Conservation (phyloP, 2,329 filamentous ascomycete species). For the Ascomycota sp. region DNA sequence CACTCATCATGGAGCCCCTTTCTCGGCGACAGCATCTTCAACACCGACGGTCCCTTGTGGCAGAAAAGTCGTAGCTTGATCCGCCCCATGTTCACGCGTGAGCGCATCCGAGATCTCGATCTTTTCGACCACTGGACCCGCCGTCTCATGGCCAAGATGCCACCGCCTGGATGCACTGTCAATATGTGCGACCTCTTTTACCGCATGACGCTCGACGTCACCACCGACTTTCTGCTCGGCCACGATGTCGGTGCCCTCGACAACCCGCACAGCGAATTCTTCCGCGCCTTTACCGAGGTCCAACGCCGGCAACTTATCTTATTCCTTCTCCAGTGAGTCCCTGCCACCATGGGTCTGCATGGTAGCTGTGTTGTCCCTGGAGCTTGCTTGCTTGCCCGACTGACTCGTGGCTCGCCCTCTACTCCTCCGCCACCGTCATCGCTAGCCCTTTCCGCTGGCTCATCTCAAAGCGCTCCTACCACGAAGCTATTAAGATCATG, state of each 20-base stretch:
- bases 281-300: conserved; percentile 62
- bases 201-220: conserved; percentile 62
- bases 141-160: conserved; percentile 4
- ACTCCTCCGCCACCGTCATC: conserved; percentile 18
- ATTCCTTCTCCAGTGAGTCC: conserved; percentile 5
- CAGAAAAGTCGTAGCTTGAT: conserved; percentile 60
- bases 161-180: conserved; percentile 29
- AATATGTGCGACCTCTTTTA: conserved; percentile 65
- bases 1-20: conserved; percentile 57
- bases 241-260: conserved; percentile 6
- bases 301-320: conserved; percentile 41
- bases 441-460: conserved; percentile 41
- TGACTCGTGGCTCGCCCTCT: neutral
- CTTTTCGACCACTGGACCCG: conserved; percentile 39
- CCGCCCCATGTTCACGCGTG: conserved; percentile 68
- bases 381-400: too few species aligned
- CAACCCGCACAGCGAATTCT: conserved; percentile 45
- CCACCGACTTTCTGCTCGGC: conserved; percentile 73
- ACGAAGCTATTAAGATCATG: conserved; percentile 42
- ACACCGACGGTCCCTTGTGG: conserved; percentile 63
- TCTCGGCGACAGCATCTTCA: conserved; percentile 55
- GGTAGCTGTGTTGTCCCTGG: too few species aligned
- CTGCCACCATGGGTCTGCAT: too few species aligned
- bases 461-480: conserved; percentile 45
- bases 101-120: conserved; percentile 63